phyloP scores from a whole-genome alignment of 2,329 filamentous ascomycete species.

The Aspergillus fructus region DNA sequence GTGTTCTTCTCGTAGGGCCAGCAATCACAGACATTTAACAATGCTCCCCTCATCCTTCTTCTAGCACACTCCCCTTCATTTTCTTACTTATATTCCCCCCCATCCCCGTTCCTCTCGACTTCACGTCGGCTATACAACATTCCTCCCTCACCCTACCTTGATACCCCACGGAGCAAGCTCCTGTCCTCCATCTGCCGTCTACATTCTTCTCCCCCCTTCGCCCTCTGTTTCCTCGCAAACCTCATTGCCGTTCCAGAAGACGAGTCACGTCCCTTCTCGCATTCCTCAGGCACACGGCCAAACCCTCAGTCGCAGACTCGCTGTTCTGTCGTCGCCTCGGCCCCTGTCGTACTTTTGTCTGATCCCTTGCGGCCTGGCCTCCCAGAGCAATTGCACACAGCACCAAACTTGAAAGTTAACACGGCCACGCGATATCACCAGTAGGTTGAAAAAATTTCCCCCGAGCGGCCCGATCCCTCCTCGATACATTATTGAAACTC shows the following conservation, averaged over 20 bases:
- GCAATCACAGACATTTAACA: constrained; percentile 30
- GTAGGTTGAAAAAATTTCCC: constrained; percentile 11
- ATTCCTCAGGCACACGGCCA: neutral
- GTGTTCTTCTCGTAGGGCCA: constrained; percentile 24
- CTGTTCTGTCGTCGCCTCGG: neutral
- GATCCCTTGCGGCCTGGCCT: neutral
- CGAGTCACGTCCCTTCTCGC: neutral
- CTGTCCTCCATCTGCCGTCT: constrained; percentile 1
- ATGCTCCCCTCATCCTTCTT: constrained; percentile 21
- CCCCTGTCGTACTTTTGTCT: neutral
- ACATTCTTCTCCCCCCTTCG: neutral
- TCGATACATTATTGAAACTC: constrained; percentile 1
- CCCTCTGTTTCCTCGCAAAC: neutral
- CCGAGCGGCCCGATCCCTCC: constrained; percentile 16
- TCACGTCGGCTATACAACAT: constrained; percentile 6
- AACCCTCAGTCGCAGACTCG: neutral
- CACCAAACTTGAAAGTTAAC: neutral
- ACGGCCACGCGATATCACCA: neutral
- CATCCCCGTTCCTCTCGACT: constrained; percentile 6
- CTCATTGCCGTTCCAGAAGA: neutral
- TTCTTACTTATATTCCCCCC: constrained; percentile 10
- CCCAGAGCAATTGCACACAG: neutral
- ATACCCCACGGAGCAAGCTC: too few species aligned
- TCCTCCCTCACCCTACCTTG: neutral
- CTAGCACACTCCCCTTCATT: constrained; percentile 10